Percentiles rank a stretch among this genome's conserved stretches.
These are phyloP conservation scores for Acanthamoeba sp. DNA, from an alignment of 208 protist species.

Conservation along the genomic window DNA sequence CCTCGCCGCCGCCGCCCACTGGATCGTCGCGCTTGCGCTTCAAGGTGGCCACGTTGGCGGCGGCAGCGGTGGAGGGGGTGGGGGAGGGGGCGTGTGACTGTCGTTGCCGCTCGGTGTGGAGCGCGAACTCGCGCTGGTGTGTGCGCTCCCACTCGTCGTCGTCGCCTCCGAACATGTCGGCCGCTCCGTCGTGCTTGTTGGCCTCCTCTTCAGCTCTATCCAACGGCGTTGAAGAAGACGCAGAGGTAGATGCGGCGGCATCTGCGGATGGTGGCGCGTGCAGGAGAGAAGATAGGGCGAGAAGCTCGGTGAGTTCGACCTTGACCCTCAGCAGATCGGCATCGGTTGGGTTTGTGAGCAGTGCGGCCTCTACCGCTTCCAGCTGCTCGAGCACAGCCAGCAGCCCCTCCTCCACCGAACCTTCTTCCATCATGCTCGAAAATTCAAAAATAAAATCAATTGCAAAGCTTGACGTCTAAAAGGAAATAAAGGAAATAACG, in stretches of 20 bases:
- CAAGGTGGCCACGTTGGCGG: neutral
- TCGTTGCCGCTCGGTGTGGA: neutral
- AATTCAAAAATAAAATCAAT: no score
- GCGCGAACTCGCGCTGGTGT: neutral
- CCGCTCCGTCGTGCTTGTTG: neutral
- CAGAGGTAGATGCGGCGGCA: no score
- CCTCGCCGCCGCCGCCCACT: neutral
- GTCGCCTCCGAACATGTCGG: neutral
- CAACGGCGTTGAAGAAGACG: neutral
- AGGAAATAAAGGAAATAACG: no score
- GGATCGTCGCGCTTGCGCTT: neutral
- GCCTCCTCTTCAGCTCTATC: neutral
- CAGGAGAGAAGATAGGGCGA: neutral
- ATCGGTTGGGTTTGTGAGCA: neutral
- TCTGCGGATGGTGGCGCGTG: neutral
- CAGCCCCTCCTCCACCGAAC: neutral
- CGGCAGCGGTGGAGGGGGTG: neutral
- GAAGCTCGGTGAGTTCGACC: neutral
- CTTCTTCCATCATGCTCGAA: neutral
- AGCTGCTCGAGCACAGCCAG: slow-evolving; percentile 1
- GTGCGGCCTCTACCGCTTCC: neutral
- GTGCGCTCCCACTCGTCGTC: slow-evolving; percentile 30
- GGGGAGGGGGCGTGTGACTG: neutral
- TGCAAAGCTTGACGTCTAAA: no score
- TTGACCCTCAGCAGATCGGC: neutral